A percentile compares a stretch with the other conserved stretches of the same genome.
phyloP scores from a whole-genome alignment of 2,329 filamentous ascomycete species.

The Diaporthe longicolla region DNA sequence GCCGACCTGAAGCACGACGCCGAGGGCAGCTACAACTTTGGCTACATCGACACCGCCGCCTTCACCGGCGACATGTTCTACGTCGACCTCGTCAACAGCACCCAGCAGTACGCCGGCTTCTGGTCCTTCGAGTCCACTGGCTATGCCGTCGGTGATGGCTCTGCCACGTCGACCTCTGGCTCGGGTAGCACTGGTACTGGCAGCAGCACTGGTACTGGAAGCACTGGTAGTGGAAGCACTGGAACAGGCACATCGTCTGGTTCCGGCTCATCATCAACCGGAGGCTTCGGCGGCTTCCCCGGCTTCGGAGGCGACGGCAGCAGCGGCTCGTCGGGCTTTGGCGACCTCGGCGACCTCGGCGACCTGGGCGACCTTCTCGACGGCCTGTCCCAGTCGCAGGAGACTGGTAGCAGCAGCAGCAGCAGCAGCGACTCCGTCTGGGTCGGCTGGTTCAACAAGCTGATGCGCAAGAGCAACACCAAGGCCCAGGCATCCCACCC shows the following conservation, averaged over 20 bases:
- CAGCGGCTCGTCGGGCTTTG: not conserved
- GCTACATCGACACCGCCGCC: slow-evolving; percentile 52
- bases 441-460: slow-evolving; percentile 17
- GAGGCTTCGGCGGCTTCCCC: not conserved
- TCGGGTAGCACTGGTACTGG: not conserved
- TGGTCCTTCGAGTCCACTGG: slow-evolving; percentile 55
- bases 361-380: not conserved
- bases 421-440: not conserved
- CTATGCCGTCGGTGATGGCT: slow-evolving; percentile 50
- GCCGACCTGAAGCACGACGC: slow-evolving; percentile 51
- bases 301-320: not conserved
- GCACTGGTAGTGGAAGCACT: not conserved
- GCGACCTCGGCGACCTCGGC: not conserved
- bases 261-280: not conserved
- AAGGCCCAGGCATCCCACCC: not conserved
- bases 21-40: slow-evolving; percentile 57
- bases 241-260: slow-evolving; percentile 18
- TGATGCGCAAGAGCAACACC: slow-evolving; percentile 22
- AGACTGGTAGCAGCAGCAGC: not conserved
- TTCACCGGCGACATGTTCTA: slow-evolving; percentile 54
- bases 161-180: slow-evolving; percentile 20
- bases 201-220: not conserved
- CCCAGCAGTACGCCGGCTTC: slow-evolving; percentile 49
- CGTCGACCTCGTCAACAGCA: slow-evolving; percentile 49
- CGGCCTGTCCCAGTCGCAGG: not conserved